A percentile compares a stretch with the other conserved stretches of the same genome.
Evolutionary conservation across 352 stramenopile genomes (phyloP).

Genomic region (Phytophthora sp.): DNA sequence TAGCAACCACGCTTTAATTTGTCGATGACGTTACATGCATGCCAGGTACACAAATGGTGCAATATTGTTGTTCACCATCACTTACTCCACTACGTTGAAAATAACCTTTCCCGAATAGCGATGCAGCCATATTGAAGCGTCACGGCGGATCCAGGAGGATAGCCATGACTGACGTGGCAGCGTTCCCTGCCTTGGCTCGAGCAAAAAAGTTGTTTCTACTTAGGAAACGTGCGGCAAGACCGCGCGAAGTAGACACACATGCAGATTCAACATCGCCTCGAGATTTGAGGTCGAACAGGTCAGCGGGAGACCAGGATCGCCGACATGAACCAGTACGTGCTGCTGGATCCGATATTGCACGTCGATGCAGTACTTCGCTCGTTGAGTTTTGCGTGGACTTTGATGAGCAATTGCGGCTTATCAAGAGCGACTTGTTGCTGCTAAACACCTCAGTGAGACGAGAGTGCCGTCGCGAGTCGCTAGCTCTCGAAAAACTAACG

Average conservation of each 20-base stretch:
- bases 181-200: constrained; percentile 37
- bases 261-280: neutral
- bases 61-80: too few species aligned
- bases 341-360: neutral
- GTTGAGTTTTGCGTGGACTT: constrained; percentile 27
- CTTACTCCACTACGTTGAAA: too few species aligned
- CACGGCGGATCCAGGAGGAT: neutral
- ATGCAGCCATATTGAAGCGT: constrained; percentile 18
- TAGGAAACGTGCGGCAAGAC: constrained; percentile 4
- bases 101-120: too few species aligned
- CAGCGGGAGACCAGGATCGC: neutral
- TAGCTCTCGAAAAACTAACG: constrained; percentile 30
- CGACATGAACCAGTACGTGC: neutral
- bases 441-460: constrained; percentile 22
- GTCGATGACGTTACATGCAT: too few species aligned
- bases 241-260: neutral
- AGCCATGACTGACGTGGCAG: constrained; percentile 3
- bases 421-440: constrained; percentile 21
- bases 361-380: constrained; percentile 12
- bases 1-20: too few species aligned
- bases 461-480: constrained; percentile 29
- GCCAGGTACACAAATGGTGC: too few species aligned
- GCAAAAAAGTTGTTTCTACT: constrained; percentile 39
- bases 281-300: neutral
- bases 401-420: constrained; percentile 28